Conservation (phyloP, 2,329 filamentous ascomycete genomes). For the Beauveria sp. region DNA sequence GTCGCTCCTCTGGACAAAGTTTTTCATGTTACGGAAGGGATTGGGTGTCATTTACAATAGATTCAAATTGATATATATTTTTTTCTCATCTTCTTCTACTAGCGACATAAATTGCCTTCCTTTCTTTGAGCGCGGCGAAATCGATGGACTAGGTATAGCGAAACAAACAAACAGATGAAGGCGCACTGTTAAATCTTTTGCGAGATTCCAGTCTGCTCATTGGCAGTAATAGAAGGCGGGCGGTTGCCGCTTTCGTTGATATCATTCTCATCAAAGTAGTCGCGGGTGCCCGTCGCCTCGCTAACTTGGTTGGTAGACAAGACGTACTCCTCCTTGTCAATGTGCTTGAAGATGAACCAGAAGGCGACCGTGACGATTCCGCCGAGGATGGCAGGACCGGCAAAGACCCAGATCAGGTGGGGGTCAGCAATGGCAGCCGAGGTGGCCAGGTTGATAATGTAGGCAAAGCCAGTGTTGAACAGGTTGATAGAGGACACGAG, state of each 20-base stretch:
- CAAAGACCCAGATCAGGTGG: slow-evolving; percentile 42
- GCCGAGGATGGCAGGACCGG: slow-evolving; percentile 38
- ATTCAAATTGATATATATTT: slow-evolving; percentile 6
- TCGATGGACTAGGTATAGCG: background rate
- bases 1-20: background rate
- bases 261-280: slow-evolving; percentile 9
- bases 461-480: slow-evolving; percentile 38
- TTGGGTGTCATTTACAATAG: background rate
- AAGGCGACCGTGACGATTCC: slow-evolving; percentile 35
- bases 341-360: slow-evolving; percentile 17
- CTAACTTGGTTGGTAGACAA: slow-evolving; percentile 17
- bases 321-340: slow-evolving; percentile 20
- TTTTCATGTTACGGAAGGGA: background rate
- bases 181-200: background rate
- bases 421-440: slow-evolving; percentile 40
- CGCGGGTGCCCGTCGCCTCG: slow-evolving; percentile 14
- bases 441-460: slow-evolving; percentile 36
- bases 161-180: background rate
- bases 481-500: slow-evolving; percentile 42
- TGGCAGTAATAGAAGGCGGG: slow-evolving; percentile 2
- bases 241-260: slow-evolving; percentile 9
- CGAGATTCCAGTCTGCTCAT: slow-evolving; percentile 8
- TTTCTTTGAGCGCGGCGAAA: too few relatives aligned
- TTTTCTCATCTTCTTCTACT: background rate
- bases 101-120: background rate